phyloP scores from a whole-genome alignment of 352 stramenopile genomes.

The Peronospora belbahrii region DNA sequence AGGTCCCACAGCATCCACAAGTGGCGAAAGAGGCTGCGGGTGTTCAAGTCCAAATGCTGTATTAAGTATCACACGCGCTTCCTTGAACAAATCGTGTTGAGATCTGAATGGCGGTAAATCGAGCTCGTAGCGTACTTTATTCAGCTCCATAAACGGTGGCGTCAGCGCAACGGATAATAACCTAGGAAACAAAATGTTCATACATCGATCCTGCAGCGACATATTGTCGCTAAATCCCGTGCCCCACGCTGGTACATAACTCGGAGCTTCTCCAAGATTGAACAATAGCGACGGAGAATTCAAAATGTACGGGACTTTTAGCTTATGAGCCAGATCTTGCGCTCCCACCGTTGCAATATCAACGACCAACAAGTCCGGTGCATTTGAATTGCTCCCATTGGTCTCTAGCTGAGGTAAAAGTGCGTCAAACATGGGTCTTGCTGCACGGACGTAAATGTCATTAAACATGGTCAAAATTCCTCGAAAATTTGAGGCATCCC shows the following conservation, averaged over 20 bases:
- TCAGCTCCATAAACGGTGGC: conserved; percentile 85
- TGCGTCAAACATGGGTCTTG: conserved; percentile 70
- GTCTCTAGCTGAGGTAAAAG: conserved; percentile 42
- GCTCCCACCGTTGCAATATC: conserved; percentile 79
- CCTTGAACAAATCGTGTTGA: conserved; percentile 86
- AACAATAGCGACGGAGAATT: conserved; percentile 86
- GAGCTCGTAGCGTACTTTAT: conserved; percentile 79
- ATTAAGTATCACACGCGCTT: conserved; percentile 77
- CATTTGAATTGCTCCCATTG: conserved; percentile 10
- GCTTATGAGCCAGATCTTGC: conserved; percentile 70
- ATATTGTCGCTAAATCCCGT: conserved; percentile 76
- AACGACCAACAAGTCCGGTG: conserved; percentile 63
- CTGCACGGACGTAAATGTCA: conserved; percentile 76
- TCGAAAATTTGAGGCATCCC: conserved; percentile 76
- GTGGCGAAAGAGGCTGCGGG: conserved; percentile 60
- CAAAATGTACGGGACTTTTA: conserved; percentile 65
- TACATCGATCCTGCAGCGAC: conserved; percentile 84
- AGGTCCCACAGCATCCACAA: conserved; percentile 70
- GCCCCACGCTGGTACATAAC: conserved; percentile 79
- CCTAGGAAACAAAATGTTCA: conserved; percentile 86
- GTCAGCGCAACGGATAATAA: conserved; percentile 80
- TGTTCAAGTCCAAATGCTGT: conserved; percentile 85
- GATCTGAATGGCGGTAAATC: conserved; percentile 63
- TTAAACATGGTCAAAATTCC: conserved; percentile 86
- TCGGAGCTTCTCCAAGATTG: conserved; percentile 57